Evolutionary conservation across 306 rosid genomes (phyloP), one percentile per base, ranked within the genome.

Genomic region (Sesbania bispinosa): DNA sequence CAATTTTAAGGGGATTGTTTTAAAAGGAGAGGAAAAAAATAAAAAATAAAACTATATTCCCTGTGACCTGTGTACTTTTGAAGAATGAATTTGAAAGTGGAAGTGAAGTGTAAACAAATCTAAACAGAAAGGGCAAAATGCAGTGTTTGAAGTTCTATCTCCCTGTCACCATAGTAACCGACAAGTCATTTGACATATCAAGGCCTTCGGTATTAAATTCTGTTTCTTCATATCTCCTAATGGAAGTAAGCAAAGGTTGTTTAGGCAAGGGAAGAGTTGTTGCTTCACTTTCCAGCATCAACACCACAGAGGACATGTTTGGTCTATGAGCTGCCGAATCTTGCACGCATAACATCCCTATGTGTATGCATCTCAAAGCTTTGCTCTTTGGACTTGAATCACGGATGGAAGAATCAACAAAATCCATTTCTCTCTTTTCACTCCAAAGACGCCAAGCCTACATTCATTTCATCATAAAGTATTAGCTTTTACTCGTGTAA

Each of bases 381-480:
- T 81, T 83, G n/a, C 43, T 69, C 60, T 5, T 76, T 3, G 84
- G 83, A 57, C 82, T 55, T 3, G 87, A 73, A 33, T 77, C 85
- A 0, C 82, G 80, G 23, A 90, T 78, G 11, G 83, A 85, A 7
- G 89, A 79, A 71, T 93, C 98, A 3, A 93, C 71, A 16, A 93
- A 83, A 45, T 90, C 96, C 53, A 68, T 75, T 54, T 85, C 79
- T 76, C 62, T 80, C 8, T 68, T 76, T 67, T 88, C 92, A 45
- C 76, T 85, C 97, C 96, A 93, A 15, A 88, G 88, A 70, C 87
- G 57, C 97, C 98, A 93, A 0, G 92, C 98, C 98, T 93, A 76
- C 81, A 84, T 63, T 21, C 63, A 60, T 86, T 50, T 15, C 77
- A 55, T 29, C 67, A 71, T 9, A 41, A 20, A 74, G 27, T 32